Base-by-base conservation (phyloP, 805 yeast species). In the Clavispora santaluciae region DNA sequence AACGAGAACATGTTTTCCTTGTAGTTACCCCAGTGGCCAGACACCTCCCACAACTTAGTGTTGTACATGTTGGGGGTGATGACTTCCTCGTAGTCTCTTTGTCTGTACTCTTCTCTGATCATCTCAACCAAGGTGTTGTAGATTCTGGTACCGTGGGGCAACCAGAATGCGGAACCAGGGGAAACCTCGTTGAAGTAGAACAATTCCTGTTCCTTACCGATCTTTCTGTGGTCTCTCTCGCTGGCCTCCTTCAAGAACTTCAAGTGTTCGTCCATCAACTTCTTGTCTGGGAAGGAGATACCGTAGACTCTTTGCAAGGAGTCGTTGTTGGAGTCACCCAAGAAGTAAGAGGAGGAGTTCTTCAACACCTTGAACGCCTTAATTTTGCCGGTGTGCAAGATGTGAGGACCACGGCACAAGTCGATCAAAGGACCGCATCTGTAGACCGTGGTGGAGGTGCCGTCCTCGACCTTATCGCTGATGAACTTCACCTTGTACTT, bases 1-100 rank as follows among this genome's bases (percentile, higher is more conserved):
- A 93, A 87, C 9, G 95, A 73, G 62, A 93, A 93, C 99, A 93
- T 93, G 66, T 93, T 88, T 64, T 93, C 99, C 64, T 88, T 84
- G 70, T 93, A 93, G 72, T 93, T 93, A 34, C 77, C 95, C 99
- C 98, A 93, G 68, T 93, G 99, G 52, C 99, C 99, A 10, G 98
- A 90, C 41, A 93, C 86, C 73, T 91, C 95, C 99, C 99, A 93
- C 57, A 93, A 76, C 68, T 91, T 91, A 46, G 97, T 72, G 73
- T 90, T 91, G 79, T 79, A 93, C 98, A 93, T 93, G 73, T 93
- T 93, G 59, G 99, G 99, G 47, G 99, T 90, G 63, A 93, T 91
- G 51, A 93, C 99, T 73, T 93, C 99, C 50, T 93, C 96, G 66
- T 86, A 93, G 29, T 97, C 98, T 68, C 99, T 84, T 68, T 78